Percentiles rank a stretch among this genome's conserved stretches.
phyloP scores from a whole-genome alignment of 176 grass and related monocot genomes.

The Aegilops speltoides region DNA sequence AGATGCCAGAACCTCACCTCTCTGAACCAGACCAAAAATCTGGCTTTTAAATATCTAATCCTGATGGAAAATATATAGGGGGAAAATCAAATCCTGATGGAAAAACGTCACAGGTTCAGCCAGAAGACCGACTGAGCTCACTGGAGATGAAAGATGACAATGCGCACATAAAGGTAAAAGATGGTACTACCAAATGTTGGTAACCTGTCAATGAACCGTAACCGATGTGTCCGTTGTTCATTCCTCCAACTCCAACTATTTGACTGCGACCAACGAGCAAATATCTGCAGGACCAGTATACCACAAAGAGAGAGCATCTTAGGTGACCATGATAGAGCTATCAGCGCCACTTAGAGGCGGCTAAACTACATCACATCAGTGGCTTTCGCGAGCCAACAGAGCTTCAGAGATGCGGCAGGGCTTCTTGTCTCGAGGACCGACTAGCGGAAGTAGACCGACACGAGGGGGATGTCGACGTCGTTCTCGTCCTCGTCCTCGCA shows the following conservation, averaged over 20 bases:
- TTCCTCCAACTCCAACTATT: neutral
- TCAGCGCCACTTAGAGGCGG: no score
- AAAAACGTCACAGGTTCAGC: neutral
- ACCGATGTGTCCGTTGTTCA: neutral
- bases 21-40: neutral
- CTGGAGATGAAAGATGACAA: neutral
- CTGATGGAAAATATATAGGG: neutral
- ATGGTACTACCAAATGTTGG: neutral
- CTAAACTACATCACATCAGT: neutral
- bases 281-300: neutral
- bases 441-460: constrained; percentile 64
- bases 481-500: constrained; percentile 68
- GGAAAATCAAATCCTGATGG: neutral
- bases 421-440: neutral
- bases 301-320: neutral
- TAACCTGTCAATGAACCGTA: neutral
- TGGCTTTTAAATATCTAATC: no score
- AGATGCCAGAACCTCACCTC: neutral
- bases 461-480: constrained; percentile 58
- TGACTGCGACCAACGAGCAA: neutral
- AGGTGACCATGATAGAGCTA: neutral
- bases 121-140: neutral
- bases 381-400: neutral
- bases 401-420: neutral
- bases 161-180: neutral